phyloP scores from a whole-genome alignment of 345 rosid genomes.

The Excoecaria agallocha region DNA sequence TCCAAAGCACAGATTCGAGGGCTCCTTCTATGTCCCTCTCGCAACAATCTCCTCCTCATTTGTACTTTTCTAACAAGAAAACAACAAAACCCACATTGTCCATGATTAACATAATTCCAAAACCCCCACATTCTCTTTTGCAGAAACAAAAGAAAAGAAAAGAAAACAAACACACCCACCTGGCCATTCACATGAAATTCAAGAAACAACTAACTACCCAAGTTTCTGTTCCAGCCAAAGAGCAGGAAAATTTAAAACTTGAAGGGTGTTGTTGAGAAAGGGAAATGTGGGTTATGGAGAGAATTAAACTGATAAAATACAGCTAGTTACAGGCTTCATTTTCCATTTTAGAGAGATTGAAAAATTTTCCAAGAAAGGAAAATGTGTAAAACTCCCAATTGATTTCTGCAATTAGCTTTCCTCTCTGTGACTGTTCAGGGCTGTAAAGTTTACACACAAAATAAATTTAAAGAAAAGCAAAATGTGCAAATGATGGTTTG shows the following conservation, averaged over 20 bases:
- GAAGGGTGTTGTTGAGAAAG: neutral
- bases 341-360: slow-evolving; percentile 10
- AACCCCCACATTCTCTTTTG: neutral
- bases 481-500: neutral
- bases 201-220: neutral
- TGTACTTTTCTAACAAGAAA: slow-evolving; percentile 23
- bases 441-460: neutral
- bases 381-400: slow-evolving; percentile 6
- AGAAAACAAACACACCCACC: slow-evolving; percentile 10
- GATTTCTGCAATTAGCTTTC: neutral
- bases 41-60: slow-evolving; percentile 37
- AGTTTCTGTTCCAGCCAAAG: neutral
- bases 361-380: slow-evolving; percentile 8
- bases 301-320: slow-evolving; percentile 2
- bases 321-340: neutral
- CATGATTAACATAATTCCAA: neutral
- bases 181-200: slow-evolving; percentile 8
- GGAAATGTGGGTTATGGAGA: neutral
- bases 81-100: slow-evolving; percentile 19
- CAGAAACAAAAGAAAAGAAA: too few species aligned
- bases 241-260: neutral
- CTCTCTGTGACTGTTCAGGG: neutral
- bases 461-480: neutral
- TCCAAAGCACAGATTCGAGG: slow-evolving; percentile 45
- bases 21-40: slow-evolving; percentile 49